Evolutionary conservation across 2,329 filamentous ascomycete genomes (phyloP).

Genomic region (Epichloe gansuensis): DNA sequence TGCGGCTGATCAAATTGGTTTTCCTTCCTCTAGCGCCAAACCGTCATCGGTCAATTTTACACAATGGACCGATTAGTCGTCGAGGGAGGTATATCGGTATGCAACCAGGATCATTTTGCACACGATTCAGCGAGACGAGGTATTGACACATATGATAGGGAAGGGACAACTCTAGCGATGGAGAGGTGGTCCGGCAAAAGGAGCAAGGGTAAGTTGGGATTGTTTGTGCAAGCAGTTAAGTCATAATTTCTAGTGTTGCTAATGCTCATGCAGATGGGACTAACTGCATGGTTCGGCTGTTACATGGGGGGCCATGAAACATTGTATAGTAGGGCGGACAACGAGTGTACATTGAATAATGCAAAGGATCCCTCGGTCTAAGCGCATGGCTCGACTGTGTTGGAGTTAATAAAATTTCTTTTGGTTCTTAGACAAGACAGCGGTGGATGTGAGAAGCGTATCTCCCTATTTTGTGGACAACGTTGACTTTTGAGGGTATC

Average conservation of each 20-base stretch:
- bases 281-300: not conserved
- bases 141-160: constrained; percentile 31
- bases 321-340: constrained; percentile 4
- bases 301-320: not conserved
- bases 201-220: constrained; percentile 53
- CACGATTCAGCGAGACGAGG: not conserved
- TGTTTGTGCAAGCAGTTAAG: no score
- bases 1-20: constrained; percentile 5
- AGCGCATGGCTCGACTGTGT: not conserved
- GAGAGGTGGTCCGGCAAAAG: constrained; percentile 61
- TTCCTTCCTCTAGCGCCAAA: constrained; percentile 59
- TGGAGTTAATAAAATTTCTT: not conserved
- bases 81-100: constrained; percentile 69
- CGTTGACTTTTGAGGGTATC: not conserved
- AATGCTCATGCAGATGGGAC: constrained; percentile 5
- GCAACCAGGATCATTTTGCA: not conserved
- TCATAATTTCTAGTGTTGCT: not conserved
- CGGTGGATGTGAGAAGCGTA: not conserved
- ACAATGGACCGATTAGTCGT: constrained; percentile 85
- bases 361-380: not conserved
- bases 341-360: constrained; percentile 2
- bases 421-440: not conserved
- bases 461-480: not conserved
- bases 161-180: constrained; percentile 55
- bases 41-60: constrained; percentile 87